Percentiles rank a stretch among this genome's conserved stretches.
phyloP scores from a whole-genome alignment of 2,329 filamentous ascomycete genomes.

The Cryphonectria carpinicola region DNA sequence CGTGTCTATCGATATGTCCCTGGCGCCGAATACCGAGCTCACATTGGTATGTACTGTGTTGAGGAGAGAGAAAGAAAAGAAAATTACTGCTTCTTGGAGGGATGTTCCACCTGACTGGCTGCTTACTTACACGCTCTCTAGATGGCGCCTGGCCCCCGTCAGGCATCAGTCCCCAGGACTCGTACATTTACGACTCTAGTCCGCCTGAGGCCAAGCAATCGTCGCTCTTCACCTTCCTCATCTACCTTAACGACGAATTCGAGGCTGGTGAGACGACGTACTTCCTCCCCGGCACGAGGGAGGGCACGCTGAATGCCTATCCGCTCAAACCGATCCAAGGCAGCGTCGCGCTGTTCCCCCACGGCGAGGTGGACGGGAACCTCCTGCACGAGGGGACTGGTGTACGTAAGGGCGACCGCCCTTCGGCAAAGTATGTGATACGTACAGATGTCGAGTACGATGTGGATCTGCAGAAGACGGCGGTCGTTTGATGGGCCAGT shows the following conservation, averaged over 20 bases:
- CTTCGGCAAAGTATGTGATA: constrained; percentile 66
- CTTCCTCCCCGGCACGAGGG: constrained; percentile 66
- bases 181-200: constrained; percentile 70
- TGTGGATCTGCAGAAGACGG: constrained; percentile 43
- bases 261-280: constrained; percentile 31
- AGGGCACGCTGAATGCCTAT: constrained; percentile 71
- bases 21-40: constrained; percentile 71
- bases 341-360: constrained; percentile 69
- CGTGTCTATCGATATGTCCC: constrained; percentile 74
- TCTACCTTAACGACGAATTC: constrained; percentile 30
- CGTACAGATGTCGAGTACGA: constrained; percentile 74
- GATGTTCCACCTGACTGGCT: neutral
- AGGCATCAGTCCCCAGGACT: constrained; percentile 59
- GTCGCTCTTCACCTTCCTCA: constrained; percentile 68
- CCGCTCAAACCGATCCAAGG: constrained; percentile 71
- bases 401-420: constrained; percentile 57
- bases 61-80: neutral
- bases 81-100: neutral
- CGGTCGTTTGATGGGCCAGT: neutral
- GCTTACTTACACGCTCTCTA: neutral
- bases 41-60: constrained; percentile 48
- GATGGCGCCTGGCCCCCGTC: constrained; percentile 76
- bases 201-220: constrained; percentile 63
- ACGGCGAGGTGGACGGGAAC: constrained; percentile 68
- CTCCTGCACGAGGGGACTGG: constrained; percentile 73